phyloP scores from a whole-genome alignment of 23 red algal genomes.

The Agarophyton chilense region DNA sequence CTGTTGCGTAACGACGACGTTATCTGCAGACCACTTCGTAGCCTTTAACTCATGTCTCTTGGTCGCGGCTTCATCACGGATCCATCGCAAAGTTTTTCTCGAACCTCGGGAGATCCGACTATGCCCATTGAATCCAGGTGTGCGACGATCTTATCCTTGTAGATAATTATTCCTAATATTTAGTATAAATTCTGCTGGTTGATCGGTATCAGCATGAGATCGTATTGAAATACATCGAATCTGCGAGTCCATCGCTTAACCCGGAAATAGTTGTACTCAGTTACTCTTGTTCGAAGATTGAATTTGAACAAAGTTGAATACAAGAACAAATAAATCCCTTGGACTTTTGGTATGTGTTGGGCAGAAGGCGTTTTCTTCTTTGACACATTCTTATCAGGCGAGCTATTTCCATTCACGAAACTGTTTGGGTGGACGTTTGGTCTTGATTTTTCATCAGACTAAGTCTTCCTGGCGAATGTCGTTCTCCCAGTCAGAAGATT shows the following conservation, averaged over 20 bases:
- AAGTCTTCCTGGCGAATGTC: neutral
- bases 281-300: conserved; percentile 18
- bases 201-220: conserved; percentile 89
- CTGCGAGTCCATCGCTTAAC: conserved; percentile 92
- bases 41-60: conserved; percentile 50
- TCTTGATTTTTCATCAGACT: neutral
- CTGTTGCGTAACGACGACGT: conserved; percentile 72
- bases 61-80: conserved; percentile 77
- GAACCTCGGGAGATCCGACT: conserved; percentile 46
- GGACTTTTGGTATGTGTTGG: conserved; percentile 7
- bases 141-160: conserved; percentile 50
- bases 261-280: conserved; percentile 80
- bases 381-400: neutral
- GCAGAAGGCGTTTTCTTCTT: neutral
- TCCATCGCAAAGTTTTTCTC: conserved; percentile 79
- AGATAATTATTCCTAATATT: conserved; percentile 82
- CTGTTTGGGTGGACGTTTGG: conserved; percentile 14
- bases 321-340: conserved; percentile 84
- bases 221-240: conserved; percentile 77
- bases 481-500: conserved; percentile 63
- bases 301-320: conserved; percentile 76
- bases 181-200: conserved; percentile 89
- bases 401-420: conserved; percentile 2
- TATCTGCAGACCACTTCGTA: conserved; percentile 37
- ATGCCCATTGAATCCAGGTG: conserved; percentile 86